These are phyloP conservation scores for Naganishia liquefaciens DNA, from an alignment of 1,284 basidiomycete genomes.

Conservation along the genomic window DNA sequence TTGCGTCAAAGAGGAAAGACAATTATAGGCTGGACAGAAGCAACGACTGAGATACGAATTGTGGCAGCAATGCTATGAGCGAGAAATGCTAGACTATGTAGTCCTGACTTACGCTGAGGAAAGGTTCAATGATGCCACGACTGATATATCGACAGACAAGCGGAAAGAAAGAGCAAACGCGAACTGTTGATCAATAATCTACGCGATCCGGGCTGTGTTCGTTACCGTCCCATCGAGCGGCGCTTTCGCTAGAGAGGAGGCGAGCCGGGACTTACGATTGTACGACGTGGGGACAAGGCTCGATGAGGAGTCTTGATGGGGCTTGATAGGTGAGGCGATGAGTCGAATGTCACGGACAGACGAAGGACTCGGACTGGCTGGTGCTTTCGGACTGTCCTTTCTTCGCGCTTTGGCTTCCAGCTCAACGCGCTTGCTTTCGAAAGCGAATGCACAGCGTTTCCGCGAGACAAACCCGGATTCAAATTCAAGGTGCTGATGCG, in stretches of 20 bases:
- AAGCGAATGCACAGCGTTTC: conserved; percentile 4
- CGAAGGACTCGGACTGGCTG: conserved; percentile 1
- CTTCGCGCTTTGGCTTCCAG: conserved; percentile 9
- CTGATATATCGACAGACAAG: neutral
- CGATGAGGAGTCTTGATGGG: too few relatives aligned
- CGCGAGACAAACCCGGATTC: conserved; percentile 13
- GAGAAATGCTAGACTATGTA: neutral
- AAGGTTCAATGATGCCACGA: neutral
- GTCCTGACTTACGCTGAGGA: neutral
- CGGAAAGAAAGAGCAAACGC: neutral
- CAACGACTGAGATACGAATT: neutral
- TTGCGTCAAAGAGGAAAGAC: neutral
- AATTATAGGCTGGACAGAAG: conserved; percentile 4
- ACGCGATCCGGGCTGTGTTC: conserved; percentile 18
- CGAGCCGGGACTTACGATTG: conserved; percentile 10
- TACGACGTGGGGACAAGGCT: neutral
- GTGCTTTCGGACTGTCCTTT: neutral
- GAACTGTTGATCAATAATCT: conserved; percentile 26
- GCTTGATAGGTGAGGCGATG: neutral
- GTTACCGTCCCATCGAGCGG: neutral
- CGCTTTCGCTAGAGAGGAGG: neutral
- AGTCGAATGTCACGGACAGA: conserved; percentile 4
- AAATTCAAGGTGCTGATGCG: neutral
- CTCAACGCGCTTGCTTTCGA: neutral
- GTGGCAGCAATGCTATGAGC: neutral